phyloP scores from a whole-genome alignment of 2,329 filamentous ascomycete species.

The Phaeosphaeria sp. region DNA sequence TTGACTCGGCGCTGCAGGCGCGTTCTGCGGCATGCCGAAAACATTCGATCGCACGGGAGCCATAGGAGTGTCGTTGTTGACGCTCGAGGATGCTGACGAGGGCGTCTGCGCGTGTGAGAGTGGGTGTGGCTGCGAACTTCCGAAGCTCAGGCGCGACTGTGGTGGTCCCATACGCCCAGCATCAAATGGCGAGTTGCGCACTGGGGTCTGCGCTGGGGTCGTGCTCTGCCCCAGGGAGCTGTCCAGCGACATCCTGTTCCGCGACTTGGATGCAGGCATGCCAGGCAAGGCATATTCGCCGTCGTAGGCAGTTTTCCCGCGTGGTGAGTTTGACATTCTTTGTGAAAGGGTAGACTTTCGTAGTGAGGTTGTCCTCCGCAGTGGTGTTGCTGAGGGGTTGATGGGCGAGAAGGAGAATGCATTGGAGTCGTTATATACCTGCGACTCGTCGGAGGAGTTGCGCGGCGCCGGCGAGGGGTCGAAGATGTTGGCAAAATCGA shows the following conservation, averaged over 20 bases:
- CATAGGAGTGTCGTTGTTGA: conserved; percentile 64
- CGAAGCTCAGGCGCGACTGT: conserved; percentile 29
- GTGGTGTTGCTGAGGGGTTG: conserved; percentile 36
- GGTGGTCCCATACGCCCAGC: conserved; percentile 32
- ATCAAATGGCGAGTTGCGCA: conserved; percentile 44
- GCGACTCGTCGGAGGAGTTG: conserved; percentile 28
- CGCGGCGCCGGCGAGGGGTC: conserved; percentile 57
- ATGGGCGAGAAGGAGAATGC: conserved; percentile 33
- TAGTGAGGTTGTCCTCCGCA: conserved; percentile 69
- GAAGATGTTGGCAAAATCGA: conserved; percentile 75
- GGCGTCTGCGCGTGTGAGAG: conserved; percentile 86
- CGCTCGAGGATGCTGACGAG: conserved; percentile 81
- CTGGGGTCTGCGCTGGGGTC: conserved; percentile 70
- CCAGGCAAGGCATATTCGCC: conserved; percentile 62
- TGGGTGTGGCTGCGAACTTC: conserved; percentile 67
- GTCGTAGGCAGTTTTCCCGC: conserved; percentile 48
- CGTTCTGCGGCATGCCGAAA: conserved; percentile 24
- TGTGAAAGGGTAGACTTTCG: conserved; percentile 89
- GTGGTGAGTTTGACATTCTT: conserved; percentile 61
- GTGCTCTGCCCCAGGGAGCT: conserved; percentile 72
- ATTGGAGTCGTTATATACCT: conserved; percentile 34
- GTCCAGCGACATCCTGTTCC: conserved; percentile 79
- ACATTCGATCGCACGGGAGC: conserved; percentile 50
- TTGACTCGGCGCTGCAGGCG: conserved; percentile 24
- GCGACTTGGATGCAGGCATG: conserved; percentile 61